phyloP scores from a whole-genome alignment of 352 stramenopile species.

The Globisporangium nagaii region DNA sequence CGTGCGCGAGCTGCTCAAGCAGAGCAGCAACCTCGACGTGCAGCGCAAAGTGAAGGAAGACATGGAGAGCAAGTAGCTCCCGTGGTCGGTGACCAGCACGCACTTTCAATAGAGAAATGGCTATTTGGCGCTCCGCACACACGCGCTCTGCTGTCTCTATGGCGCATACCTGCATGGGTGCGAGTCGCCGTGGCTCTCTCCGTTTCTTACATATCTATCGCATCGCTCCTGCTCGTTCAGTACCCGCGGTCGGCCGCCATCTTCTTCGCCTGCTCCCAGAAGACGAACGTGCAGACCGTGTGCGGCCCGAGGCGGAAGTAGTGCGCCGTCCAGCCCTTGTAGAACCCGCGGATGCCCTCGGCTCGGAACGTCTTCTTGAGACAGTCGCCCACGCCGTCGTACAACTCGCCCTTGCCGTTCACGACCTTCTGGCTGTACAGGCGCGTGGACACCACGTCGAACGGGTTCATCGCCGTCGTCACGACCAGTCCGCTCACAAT shows the following conservation, averaged over 20 bases:
- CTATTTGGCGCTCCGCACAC: no score
- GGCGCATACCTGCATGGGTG: no score
- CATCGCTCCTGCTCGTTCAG: no score
- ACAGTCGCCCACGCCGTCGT: slow-evolving; percentile 71
- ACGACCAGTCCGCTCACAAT: slow-evolving; percentile 75
- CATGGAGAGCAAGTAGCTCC: slow-evolving; percentile 9
- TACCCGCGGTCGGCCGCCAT: slow-evolving; percentile 57
- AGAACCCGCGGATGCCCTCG: slow-evolving; percentile 76
- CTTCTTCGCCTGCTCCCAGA: slow-evolving; percentile 83
- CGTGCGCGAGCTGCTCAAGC: slow-evolving; percentile 95
- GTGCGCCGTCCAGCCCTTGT: slow-evolving; percentile 84
- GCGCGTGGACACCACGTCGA: slow-evolving; percentile 84
- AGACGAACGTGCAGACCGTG: slow-evolving; percentile 84
- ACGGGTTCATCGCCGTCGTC: slow-evolving; percentile 85
- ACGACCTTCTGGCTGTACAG: slow-evolving; percentile 87
- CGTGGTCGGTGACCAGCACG: no score
- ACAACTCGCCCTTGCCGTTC: slow-evolving; percentile 79
- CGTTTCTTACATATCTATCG: no score
- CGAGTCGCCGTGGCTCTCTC: no score
- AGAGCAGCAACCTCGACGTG: slow-evolving; percentile 79
- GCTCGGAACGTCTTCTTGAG: slow-evolving; percentile 73
- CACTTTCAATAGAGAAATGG: no score
- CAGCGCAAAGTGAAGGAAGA: slow-evolving; percentile 14
- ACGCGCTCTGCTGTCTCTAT: no score
- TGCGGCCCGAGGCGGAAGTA: slow-evolving; percentile 85